Conservation (phyloP, 2,329 filamentous ascomycete species). For the Xylaria polymorpha region DNA sequence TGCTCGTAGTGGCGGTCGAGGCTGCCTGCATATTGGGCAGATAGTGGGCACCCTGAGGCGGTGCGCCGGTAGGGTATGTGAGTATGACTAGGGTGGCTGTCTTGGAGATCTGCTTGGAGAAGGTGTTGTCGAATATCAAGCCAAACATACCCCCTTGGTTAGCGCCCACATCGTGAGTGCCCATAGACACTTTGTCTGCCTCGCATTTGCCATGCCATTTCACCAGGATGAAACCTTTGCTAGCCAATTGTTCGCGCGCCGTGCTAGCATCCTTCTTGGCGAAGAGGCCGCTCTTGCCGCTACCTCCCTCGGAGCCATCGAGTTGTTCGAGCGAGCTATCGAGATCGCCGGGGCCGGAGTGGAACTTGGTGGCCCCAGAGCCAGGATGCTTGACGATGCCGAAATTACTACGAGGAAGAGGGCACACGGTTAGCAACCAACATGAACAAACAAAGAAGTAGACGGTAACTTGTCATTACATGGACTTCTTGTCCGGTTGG, state of each 20-base stretch:
- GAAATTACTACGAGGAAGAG: slow-evolving; percentile 74
- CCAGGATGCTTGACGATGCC: slow-evolving; percentile 98
- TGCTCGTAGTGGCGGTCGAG: slow-evolving; percentile 54
- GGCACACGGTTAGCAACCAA: slow-evolving; percentile 15
- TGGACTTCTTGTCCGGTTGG: slow-evolving; percentile 96
- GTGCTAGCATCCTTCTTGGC: slow-evolving; percentile 68
- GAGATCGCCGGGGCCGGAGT: slow-evolving; percentile 58
- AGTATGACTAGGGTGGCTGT: slow-evolving; percentile 94
- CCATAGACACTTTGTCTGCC: slow-evolving; percentile 93
- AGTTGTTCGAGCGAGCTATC: slow-evolving; percentile 61
- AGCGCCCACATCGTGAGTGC: slow-evolving; percentile 80
- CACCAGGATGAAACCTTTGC: slow-evolving; percentile 75
- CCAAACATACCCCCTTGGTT: slow-evolving; percentile 93
- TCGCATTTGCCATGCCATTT: slow-evolving; percentile 96
- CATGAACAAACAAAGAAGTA: not conserved
- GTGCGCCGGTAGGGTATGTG: slow-evolving; percentile 86
- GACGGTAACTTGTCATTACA: slow-evolving; percentile 62
- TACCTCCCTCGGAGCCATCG: slow-evolving; percentile 47
- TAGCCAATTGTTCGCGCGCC: slow-evolving; percentile 71
- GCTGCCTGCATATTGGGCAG: slow-evolving; percentile 68
- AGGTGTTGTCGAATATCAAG: slow-evolving; percentile 97
- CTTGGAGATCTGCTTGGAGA: slow-evolving; percentile 94
- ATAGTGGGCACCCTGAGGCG: slow-evolving; percentile 79
- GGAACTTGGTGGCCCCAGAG: slow-evolving; percentile 66
- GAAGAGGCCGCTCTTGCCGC: slow-evolving; percentile 60